These are phyloP conservation scores for Suillus lakei DNA, from an alignment of 768 basidiomycete species.

Conservation along the genomic window DNA sequence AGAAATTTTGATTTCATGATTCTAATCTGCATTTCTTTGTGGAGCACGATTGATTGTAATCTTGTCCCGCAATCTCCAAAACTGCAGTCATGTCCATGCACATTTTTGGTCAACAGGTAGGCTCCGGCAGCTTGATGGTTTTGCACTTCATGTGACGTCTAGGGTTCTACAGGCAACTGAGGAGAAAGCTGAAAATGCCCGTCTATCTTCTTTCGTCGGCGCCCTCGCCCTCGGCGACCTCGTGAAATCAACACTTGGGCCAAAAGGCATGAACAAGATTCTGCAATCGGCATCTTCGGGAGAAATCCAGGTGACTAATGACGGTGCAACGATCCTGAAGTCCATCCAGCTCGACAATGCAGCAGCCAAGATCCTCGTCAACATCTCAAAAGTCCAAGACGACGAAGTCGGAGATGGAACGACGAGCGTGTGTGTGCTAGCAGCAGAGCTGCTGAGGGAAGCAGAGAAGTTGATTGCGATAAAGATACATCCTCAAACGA, in stretches of 20 bases:
- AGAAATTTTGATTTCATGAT: neutral
- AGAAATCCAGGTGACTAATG: constrained; percentile 96
- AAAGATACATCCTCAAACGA: constrained; percentile 97
- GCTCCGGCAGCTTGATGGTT: neutral
- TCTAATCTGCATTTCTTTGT: neutral
- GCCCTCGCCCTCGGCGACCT: constrained; percentile 97
- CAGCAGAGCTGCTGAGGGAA: constrained; percentile 90
- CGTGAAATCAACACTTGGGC: constrained; percentile 97
- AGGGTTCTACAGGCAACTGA: constrained; percentile 72
- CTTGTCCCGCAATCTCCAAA: neutral
- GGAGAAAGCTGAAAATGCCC: constrained; percentile 97
- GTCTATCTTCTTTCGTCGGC: constrained; percentile 96
- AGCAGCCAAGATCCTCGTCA: constrained; percentile 98
- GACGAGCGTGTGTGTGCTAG: constrained; percentile 89
- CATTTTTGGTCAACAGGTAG: constrained; percentile 70
- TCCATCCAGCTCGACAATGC: constrained; percentile 98
- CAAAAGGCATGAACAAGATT: constrained; percentile 99
- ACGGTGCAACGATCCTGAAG: constrained; percentile 98
- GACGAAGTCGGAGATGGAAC: constrained; percentile 99
- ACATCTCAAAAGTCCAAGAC: constrained; percentile 99
- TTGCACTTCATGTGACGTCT: constrained; percentile 5
- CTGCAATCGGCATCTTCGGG: constrained; percentile 90
- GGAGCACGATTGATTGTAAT: neutral
- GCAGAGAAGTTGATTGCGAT: constrained; percentile 92
- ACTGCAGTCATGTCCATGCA: constrained; percentile 62